phyloP scores from a whole-genome alignment of 345 rosid genomes.

The Syzygium jambos region DNA sequence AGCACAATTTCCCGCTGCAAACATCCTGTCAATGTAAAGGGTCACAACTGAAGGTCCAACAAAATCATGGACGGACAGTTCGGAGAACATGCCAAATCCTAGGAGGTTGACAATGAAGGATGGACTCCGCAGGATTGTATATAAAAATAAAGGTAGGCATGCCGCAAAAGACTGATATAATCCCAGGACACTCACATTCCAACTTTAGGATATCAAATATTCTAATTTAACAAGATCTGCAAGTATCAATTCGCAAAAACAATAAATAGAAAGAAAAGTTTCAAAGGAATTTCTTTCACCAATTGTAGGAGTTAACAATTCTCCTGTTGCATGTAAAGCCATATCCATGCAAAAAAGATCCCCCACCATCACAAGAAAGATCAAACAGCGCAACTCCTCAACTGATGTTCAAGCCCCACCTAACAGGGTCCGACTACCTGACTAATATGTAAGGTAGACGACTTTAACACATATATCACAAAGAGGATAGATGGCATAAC shows the following conservation, averaged over 20 bases:
- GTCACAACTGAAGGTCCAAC: not conserved
- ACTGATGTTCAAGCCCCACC: not conserved
- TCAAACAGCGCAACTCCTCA: not conserved
- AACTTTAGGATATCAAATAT: not conserved
- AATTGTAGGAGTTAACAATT: not conserved
- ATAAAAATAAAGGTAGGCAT: not conserved
- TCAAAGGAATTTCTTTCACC: not conserved
- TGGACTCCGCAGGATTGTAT: not conserved
- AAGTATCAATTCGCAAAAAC: not conserved
- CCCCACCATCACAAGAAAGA: not conserved
- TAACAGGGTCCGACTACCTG: not conserved
- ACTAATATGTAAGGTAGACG: not conserved
- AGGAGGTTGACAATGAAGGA: not conserved
- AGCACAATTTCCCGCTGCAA: slow-evolving; percentile 84
- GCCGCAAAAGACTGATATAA: not conserved
- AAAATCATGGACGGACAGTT: not conserved
- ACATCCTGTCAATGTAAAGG: not conserved
- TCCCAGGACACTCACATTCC: not conserved
- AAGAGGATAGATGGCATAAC: not conserved
- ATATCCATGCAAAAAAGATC: not conserved
- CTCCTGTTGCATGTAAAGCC: not conserved
- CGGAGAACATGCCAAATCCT: not conserved
- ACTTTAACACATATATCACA: not conserved
- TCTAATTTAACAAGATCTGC: not conserved
- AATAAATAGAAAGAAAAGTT: not conserved